Conservation (phyloP, 2,329 filamentous ascomycete genomes). For the Zymoseptoria pseudotritici region DNA sequence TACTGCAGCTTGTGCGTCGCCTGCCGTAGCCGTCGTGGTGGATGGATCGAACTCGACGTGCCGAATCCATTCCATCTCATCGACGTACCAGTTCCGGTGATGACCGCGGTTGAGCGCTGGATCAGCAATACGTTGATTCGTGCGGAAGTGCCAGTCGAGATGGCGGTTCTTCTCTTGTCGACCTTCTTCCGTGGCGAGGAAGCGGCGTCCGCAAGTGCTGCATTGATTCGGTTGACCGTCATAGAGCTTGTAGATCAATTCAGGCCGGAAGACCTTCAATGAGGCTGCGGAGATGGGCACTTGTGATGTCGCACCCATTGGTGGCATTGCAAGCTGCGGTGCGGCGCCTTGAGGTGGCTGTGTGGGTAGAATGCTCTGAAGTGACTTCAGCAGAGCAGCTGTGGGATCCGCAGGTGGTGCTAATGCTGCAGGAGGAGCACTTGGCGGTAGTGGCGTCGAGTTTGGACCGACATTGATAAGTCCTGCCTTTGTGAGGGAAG, state of each 20-base stretch:
- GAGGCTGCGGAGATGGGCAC: conserved; percentile 25
- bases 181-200: conserved; percentile 68
- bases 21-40: conserved; percentile 36
- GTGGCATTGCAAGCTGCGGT: not conserved
- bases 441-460: conserved; percentile 6
- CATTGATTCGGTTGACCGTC: conserved; percentile 80
- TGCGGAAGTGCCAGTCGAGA: conserved; percentile 97
- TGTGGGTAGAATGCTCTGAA: conserved; percentile 22
- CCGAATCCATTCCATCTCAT: conserved; percentile 87
- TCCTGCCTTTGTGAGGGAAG: conserved; percentile 26
- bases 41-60: conserved; percentile 70
- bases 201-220: conserved; percentile 83
- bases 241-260: conserved; percentile 67
- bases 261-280: conserved; percentile 52
- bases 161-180: conserved; percentile 81
- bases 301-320: not conserved
- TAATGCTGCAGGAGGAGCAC: conserved; percentile 7
- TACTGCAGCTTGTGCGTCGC: conserved; percentile 34
- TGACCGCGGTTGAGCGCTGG: conserved; percentile 70
- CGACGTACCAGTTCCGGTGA: conserved; percentile 90
- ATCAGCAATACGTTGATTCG: conserved; percentile 81
- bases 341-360: conserved; percentile 10
- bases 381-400: conserved; percentile 20
- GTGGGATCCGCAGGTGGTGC: conserved; percentile 14
- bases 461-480: conserved; percentile 13